Evolutionary conservation across 169 alveolate species (phyloP).

Genomic region (Babesia caballi): DNA sequence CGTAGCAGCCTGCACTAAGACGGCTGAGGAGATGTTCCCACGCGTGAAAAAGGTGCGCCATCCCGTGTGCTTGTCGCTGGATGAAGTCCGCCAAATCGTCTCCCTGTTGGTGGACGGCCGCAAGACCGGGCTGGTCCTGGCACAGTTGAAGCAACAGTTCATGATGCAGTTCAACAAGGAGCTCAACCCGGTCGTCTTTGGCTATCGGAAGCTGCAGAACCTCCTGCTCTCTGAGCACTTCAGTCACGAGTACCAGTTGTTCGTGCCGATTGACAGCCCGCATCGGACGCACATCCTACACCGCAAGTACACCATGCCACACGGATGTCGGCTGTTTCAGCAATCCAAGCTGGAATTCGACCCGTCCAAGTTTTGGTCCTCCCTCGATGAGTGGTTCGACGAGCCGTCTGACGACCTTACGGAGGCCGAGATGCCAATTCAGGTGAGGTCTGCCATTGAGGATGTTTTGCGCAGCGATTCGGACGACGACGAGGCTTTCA

Average conservation of each 20-base stretch:
- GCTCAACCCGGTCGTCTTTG: conserved; percentile 71
- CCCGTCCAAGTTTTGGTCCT: conserved; percentile 46
- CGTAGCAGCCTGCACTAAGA: conserved; percentile 76
- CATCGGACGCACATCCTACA: conserved; percentile 78
- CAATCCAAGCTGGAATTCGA: conserved; percentile 61
- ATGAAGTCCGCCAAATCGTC: conserved; percentile 67
- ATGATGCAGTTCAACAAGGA: conserved; percentile 74
- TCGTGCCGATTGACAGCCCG: conserved; percentile 72
- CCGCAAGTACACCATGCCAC: conserved; percentile 67
- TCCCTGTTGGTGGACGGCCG: conserved; percentile 74
- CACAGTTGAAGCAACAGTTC: conserved; percentile 77
- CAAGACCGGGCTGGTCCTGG: conserved; percentile 72
- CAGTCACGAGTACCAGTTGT: conserved; percentile 58
- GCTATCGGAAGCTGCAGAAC: conserved; percentile 73
- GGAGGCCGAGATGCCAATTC: conserved; percentile 11
- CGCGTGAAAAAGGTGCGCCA: conserved; percentile 60
- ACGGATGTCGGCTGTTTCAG: conserved; percentile 64
- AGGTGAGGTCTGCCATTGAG: conserved; percentile 14
- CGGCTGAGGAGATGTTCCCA: conserved; percentile 78
- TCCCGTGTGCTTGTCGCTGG: conserved; percentile 68
- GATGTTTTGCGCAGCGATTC: conserved; percentile 18
- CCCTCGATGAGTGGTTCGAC: conserved; percentile 55
- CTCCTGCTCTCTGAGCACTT: conserved; percentile 69
- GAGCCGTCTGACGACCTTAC: conserved; percentile 7
- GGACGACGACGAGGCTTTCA: neutral